Evolutionary conservation across 2,329 filamentous ascomycete species (phyloP).

Genomic region (Aspergillus sergii): DNA sequence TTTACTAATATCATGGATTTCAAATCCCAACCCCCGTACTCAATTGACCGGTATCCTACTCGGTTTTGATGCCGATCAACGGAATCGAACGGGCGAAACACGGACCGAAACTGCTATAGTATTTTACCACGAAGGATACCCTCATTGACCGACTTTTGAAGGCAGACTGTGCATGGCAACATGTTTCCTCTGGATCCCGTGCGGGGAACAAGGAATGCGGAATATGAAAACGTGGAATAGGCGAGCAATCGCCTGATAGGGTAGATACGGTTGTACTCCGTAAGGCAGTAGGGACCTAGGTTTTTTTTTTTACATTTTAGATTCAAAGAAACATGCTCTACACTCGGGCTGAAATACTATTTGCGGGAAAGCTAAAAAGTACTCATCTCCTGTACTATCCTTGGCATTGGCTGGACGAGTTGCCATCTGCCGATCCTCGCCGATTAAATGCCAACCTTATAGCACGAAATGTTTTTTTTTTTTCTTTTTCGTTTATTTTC

Average conservation of each 20-base stretch:
- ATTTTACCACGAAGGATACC: not conserved
- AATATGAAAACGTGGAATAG: not conserved
- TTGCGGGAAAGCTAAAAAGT: not conserved
- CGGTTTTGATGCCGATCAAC: constrained; percentile 17
- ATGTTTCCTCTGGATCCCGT: not conserved
- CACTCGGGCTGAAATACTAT: not conserved
- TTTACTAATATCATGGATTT: constrained; percentile 7
- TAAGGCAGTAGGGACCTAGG: not conserved
- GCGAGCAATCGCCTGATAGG: not conserved
- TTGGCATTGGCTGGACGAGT: not conserved
- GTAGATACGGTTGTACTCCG: no score
- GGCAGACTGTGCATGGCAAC: not conserved
- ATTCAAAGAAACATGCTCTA: not conserved
- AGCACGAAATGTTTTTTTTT: not conserved
- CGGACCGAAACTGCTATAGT: constrained; percentile 5
- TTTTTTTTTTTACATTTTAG: not conserved
- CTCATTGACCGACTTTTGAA: constrained; percentile 13
- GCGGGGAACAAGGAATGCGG: not conserved
- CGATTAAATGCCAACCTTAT: not conserved
- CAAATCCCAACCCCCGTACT: not conserved
- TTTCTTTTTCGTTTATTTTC: not conserved
- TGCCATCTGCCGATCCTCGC: not conserved
- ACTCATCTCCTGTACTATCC: not conserved
- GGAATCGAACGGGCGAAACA: constrained; percentile 15
- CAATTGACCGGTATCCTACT: not conserved